These are phyloP conservation scores for Coemansia sp. DNA, from an alignment of 192 early-diverging fungal genomes.

Conservation along the genomic window DNA sequence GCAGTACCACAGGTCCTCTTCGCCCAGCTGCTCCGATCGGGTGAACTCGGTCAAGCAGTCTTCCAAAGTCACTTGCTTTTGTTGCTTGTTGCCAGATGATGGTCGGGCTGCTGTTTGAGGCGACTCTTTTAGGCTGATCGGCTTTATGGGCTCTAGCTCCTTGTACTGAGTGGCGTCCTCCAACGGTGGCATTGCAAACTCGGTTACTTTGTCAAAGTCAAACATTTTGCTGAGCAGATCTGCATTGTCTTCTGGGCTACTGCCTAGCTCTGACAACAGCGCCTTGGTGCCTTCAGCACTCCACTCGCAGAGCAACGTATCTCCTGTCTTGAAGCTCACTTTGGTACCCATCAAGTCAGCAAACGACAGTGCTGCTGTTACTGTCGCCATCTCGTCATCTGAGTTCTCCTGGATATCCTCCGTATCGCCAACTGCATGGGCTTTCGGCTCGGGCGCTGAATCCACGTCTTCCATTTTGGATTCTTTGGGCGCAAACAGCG, in stretches of 20 bases:
- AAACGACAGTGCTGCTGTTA: slow-evolving; percentile 31
- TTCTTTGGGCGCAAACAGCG: slow-evolving; percentile 3
- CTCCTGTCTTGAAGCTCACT: slow-evolving; percentile 33
- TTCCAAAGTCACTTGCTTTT: slow-evolving; percentile 54
- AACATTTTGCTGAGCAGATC: slow-evolving; percentile 15
- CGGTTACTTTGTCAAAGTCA: slow-evolving; percentile 30
- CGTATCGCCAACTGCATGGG: neutral
- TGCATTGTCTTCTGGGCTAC: neutral
- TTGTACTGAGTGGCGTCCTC: slow-evolving; percentile 38
- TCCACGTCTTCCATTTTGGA: neutral
- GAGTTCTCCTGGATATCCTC: neutral
- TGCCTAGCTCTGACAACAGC: slow-evolving; percentile 23
- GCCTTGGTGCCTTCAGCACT: slow-evolving; percentile 20
- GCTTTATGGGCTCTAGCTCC: slow-evolving; percentile 10
- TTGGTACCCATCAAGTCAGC: slow-evolving; percentile 14
- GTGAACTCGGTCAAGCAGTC: slow-evolving; percentile 75
- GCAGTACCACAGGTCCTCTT: slow-evolving; percentile 79
- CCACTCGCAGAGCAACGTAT: slow-evolving; percentile 52
- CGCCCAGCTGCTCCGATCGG: slow-evolving; percentile 69
- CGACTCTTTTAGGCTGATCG: slow-evolving; percentile 1
- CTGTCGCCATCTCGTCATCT: slow-evolving; percentile 37
- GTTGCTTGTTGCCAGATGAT: neutral
- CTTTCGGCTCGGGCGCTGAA: neutral
- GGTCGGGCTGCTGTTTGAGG: slow-evolving; percentile 12
- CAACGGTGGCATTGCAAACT: slow-evolving; percentile 35